Evolutionary conservation across 495 filamentous ascomycete genomes (phyloP).

Genomic region (Daldinia concentrica): DNA sequence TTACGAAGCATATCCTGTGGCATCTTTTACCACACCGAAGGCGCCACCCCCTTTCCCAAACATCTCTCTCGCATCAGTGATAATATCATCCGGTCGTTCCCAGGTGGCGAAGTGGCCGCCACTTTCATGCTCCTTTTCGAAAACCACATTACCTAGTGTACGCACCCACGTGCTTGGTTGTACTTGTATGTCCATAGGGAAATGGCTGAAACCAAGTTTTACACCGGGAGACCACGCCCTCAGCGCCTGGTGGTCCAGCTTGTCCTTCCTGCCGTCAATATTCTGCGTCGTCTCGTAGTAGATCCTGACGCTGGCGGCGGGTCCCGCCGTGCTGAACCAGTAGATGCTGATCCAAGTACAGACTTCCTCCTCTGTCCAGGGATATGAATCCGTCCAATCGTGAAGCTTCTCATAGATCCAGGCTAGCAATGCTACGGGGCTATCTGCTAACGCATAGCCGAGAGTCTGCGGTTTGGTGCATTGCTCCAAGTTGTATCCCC

Average conservation of each 20-base stretch:
- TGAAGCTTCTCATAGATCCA: conserved; percentile 79
- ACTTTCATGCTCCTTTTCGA: conserved; percentile 59
- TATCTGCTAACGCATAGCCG: conserved; percentile 64
- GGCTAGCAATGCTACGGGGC: conserved; percentile 67
- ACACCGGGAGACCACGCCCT: conserved; percentile 54
- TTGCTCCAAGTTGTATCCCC: conserved; percentile 65
- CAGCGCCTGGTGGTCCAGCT: conserved; percentile 28
- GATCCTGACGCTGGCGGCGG: conserved; percentile 63
- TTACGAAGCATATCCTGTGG: conserved; percentile 46
- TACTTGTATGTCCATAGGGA: conserved; percentile 63
- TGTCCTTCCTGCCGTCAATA: conserved; percentile 32
- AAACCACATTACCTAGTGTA: conserved; percentile 66
- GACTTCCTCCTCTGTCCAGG: conserved; percentile 74
- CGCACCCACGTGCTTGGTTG: conserved; percentile 61
- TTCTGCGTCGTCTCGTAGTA: conserved; percentile 66
- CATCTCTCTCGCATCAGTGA: conserved; percentile 66
- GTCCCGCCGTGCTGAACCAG: conserved; percentile 65
- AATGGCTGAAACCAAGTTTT: conserved; percentile 64
- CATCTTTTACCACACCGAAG: conserved; percentile 44
- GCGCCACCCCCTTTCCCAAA: conserved; percentile 55
- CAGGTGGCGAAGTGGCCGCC: conserved; percentile 75
- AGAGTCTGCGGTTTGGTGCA: conserved; percentile 72
- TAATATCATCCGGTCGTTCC: conserved; percentile 65
- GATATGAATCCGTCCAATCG: conserved; percentile 71
- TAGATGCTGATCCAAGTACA: conserved; percentile 73